phyloP scores from a whole-genome alignment of 441 rosid genomes.

The Syzygium malaccense region DNA sequence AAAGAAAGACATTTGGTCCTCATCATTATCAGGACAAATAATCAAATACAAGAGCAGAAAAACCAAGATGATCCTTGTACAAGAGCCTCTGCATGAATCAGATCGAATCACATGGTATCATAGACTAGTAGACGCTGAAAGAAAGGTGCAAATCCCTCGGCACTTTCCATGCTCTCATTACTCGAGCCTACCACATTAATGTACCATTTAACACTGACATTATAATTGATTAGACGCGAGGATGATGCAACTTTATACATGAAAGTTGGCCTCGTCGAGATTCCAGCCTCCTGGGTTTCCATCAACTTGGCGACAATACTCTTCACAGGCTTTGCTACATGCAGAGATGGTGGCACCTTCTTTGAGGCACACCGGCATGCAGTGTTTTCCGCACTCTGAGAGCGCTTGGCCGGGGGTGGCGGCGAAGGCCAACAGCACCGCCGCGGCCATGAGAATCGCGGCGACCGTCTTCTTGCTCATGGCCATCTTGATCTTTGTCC shows the following conservation, averaged over 20 bases:
- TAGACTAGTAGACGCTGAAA: neutral
- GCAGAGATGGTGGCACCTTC: neutral
- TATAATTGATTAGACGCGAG: neutral
- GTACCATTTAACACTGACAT: neutral
- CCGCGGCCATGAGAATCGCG: neutral
- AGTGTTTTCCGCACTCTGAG: neutral
- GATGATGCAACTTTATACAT: neutral
- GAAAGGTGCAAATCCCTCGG: neutral
- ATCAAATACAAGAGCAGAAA: neutral
- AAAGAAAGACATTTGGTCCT: neutral
- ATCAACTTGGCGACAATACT: neutral
- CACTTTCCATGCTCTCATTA: neutral
- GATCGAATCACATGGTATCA: neutral
- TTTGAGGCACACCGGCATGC: conserved; percentile 4
- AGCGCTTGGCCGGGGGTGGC: neutral
- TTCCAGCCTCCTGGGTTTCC: neutral
- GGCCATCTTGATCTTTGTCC: neutral
- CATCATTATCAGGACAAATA: neutral
- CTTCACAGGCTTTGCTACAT: neutral
- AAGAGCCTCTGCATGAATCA: neutral
- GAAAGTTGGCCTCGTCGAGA: neutral
- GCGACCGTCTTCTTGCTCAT: neutral
- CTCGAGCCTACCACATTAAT: neutral
- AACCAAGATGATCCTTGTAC: neutral
- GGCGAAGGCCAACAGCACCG: neutral